These are phyloP conservation scores for Mycosphaerella sp. DNA, from an alignment of 2,329 filamentous ascomycete genomes.

Conservation along the genomic window DNA sequence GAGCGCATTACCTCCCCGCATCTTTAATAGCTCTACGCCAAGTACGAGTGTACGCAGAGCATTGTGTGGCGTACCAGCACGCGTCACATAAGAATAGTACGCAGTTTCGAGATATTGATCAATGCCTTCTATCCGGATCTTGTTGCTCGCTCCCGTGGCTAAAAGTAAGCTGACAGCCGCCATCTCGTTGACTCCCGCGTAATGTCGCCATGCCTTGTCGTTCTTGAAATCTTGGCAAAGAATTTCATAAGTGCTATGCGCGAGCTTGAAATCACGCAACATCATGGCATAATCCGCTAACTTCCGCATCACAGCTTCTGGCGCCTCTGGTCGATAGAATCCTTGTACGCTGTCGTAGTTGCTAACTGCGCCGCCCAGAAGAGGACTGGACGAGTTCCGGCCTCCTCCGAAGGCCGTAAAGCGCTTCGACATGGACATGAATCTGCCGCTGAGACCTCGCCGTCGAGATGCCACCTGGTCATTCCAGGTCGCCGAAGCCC, in stretches of 20 bases:
- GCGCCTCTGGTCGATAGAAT: conserved; percentile 75
- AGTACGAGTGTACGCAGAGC: conserved; percentile 71
- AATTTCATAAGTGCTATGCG: conserved; percentile 86
- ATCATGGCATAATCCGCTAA: conserved; percentile 94
- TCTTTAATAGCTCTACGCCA: conserved; percentile 71
- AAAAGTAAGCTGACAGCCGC: conserved; percentile 76
- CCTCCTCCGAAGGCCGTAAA: conserved; percentile 72
- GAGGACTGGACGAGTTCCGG: conserved; percentile 51
- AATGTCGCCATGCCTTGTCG: conserved; percentile 94
- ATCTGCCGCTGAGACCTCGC: conserved; percentile 82
- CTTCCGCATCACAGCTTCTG: conserved; percentile 88
- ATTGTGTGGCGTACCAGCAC: conserved; percentile 72
- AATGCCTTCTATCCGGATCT: conserved; percentile 70
- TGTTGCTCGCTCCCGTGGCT: conserved; percentile 64
- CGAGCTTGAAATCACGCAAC: conserved; percentile 91
- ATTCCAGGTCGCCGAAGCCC: conserved; percentile 86
- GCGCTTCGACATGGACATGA: conserved; percentile 87
- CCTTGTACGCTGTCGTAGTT: conserved; percentile 75
- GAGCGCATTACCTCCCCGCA: conserved; percentile 70
- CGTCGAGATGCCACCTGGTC: conserved; percentile 90
- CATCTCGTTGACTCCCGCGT: conserved; percentile 95
- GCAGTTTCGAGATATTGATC: conserved; percentile 85
- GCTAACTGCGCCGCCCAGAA: conserved; percentile 41
- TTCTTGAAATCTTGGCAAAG: conserved; percentile 82
- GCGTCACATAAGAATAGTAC: conserved; percentile 84